Conservation (phyloP, 352 stramenopile genomes). For the Phytophthora pinifolia region DNA sequence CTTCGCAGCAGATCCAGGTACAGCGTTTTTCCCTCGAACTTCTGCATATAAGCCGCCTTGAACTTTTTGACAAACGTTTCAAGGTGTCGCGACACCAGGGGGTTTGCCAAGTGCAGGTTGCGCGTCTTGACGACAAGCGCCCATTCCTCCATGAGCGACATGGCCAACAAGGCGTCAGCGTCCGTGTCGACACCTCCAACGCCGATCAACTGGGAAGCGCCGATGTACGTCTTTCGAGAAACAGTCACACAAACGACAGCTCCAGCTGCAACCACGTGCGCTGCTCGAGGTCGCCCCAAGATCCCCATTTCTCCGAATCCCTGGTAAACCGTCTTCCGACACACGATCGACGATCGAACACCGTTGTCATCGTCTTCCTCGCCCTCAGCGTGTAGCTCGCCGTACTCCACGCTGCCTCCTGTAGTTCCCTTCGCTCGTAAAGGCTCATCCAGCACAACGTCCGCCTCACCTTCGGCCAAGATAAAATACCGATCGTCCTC, state of each 20-base stretch:
- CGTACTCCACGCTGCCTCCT: background rate
- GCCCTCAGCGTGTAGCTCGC: slow-evolving; percentile 3
- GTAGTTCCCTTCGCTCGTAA: slow-evolving; percentile 1
- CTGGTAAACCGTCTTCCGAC: slow-evolving; percentile 61
- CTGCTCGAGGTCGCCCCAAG: slow-evolving; percentile 52
- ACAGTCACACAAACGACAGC: slow-evolving; percentile 47
- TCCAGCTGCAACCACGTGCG: slow-evolving; percentile 48
- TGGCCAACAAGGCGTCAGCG: slow-evolving; percentile 56
- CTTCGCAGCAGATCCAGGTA: slow-evolving; percentile 72
- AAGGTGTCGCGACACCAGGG: slow-evolving; percentile 61
- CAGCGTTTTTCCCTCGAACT: slow-evolving; percentile 73
- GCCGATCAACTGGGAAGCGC: slow-evolving; percentile 38
- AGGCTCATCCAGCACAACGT: slow-evolving; percentile 53
- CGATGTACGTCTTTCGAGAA: slow-evolving; percentile 49
- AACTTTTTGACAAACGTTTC: slow-evolving; percentile 80
- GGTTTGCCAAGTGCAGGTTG: slow-evolving; percentile 67
- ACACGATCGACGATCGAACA: slow-evolving; percentile 36
- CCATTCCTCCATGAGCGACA: slow-evolving; percentile 73
- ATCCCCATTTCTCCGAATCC: slow-evolving; percentile 84
- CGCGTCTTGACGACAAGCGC: slow-evolving; percentile 58
- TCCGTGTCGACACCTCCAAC: slow-evolving; percentile 43
- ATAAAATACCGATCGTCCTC: slow-evolving; percentile 73
- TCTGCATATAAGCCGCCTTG: slow-evolving; percentile 72
- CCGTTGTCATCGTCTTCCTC: slow-evolving; percentile 6
- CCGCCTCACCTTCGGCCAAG: slow-evolving; percentile 55